Base-by-base conservation (phyloP, 306 rosid genomes). In the Cucumis hystrix region DNA sequence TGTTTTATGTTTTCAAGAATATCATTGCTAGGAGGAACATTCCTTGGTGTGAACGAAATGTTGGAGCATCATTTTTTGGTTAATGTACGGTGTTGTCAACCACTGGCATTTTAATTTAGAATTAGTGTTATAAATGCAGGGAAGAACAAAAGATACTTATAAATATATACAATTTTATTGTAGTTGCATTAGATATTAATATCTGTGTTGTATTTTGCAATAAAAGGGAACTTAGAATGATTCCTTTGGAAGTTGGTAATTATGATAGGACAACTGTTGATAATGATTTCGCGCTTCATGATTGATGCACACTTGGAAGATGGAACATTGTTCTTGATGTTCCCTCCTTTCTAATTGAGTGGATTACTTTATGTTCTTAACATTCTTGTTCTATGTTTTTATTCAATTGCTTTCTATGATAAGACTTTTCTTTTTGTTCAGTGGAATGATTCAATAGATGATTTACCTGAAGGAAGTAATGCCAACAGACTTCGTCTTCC, bases 401-500 rank as follows among this genome's bases (percentile, higher is more conserved):
- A 23, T 14, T 30, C 49, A 45, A 20, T 54, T 30, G 35, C 16
- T 80, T 39, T 62, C 74, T 30, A 57, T 78, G 74, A 45, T 80
- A 65, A 51, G 16, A 45, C 20, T 16, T 17, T 17, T 52, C 28
- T 73, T 10, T 30, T 52, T 51, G 65, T 82, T 84, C 84, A 92
- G 97, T 92, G 95, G 97, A 59, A 82, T 65, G 97, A 90, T 86
- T 84, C 97, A n/a, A 80, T 86, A 25, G 85, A 88, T 56, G 77
- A 64, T 70, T 76, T 77, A 30, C 87, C 82, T 2, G 89, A 47
- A 23, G 80, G 28, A 51, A 28, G 67, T 12, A 43, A 14, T 11
- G 6, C 23, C 3, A 54, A 37, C 61, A 83, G 67, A 55, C 77
- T 79, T 74, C 80, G 79, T 55, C 82, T 91, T 4, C 89, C 83